Evolutionary conservation across 257 asterid genomes (phyloP), one percentile per base, ranked within the genome.

Genomic region (Petunia secreta): DNA sequence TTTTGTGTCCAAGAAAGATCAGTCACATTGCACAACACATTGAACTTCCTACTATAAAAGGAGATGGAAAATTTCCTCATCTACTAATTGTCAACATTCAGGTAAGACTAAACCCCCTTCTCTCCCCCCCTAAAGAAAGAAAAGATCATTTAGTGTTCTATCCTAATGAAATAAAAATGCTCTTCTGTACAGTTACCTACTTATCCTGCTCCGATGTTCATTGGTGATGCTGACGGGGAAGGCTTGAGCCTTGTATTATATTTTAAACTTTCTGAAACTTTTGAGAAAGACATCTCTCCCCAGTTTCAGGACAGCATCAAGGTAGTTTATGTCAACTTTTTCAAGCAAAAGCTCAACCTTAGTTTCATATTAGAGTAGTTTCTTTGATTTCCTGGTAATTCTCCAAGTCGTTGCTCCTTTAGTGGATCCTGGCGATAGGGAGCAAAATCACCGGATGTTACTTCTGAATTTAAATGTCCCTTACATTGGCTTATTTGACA

Each of bases 11-110:
- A 38, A 89, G 87, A 82, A 96, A 94, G 93, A 87, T 96, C 77
- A 88, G 84, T 85, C 98, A 96, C 89, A 94, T 96, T 73, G 98
- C 99, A 36, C 94, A 94, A 79, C 97, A 92, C 84, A 88, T 96
- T 53, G 97, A 94, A 81, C 90, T 94, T 67, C 99, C 99, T 83
- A 80, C 91, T 59, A 63, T 89, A 5, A 90, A 90, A 82, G 87
- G 91, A 57, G 86, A 89, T 10, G 92, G 89, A 80, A 86, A 89
- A 77, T 80, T 88, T 80, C 98, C 98, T 36, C 76, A 90, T 37
- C 85, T 96, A 65, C 91, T 96, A 74, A 90, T 96, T 67, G 97
- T 96, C 52, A 96, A 96, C 87, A 89, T 96, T 89, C 99, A 96
- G 97, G 99, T 90, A 76, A 55, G 62, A 50, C 46, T 34, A 13